Evolutionary conservation across 2,329 filamentous ascomycete species (phyloP), one percentile per base, ranked within the genome.

Genomic region (Trichoderma sp.): DNA sequence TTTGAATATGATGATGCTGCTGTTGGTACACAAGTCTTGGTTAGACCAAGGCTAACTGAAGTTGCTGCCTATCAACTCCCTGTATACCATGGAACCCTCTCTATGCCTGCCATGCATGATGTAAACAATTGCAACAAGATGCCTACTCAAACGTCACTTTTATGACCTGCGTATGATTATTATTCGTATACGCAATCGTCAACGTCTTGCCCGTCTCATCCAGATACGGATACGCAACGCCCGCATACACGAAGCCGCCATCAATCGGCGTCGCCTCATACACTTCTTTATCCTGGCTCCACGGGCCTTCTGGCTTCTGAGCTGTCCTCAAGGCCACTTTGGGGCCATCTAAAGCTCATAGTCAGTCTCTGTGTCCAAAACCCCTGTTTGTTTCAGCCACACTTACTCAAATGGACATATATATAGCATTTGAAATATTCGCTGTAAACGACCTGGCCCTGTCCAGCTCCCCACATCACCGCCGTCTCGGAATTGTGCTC

Each of bases 121-220:
- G 43, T 8, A n/a, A 14, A 34, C 6, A 34, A 1, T 11, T 34
- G 32, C 10, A 24, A n/a, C 3, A 6, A 43, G 7, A 13, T 4
- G 10, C 21, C 51, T 58, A 68, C 66, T 68, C 69, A 65, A 80
- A 80, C 0, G 74, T 70, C 8, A 75, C 77, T 59, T 74, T 78
- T 52, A 81, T 75, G 0, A 81, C 73, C 63, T 81, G 76, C 8
- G 79, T 80, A 49, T 77, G 75, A 60, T 81, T 81, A 32, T 80
- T 78, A 66, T 81, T 82, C 1, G 79, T 82, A 43, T 76, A 82
- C 0, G 78, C 80, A 56, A 81, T 74, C 0, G 77, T 79, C 67
- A 81, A 54, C 0, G 78, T 81, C 70, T 73, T 72, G 0, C 80
- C 79, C 0, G 76, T 76, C 5, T 72, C 70, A 51, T 82, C 79